Percentiles rank a stretch among this genome's conserved stretches.
Evolutionary conservation across 2,329 filamentous ascomycete genomes (phyloP).

Genomic region (Alternaria metachromatica): DNA sequence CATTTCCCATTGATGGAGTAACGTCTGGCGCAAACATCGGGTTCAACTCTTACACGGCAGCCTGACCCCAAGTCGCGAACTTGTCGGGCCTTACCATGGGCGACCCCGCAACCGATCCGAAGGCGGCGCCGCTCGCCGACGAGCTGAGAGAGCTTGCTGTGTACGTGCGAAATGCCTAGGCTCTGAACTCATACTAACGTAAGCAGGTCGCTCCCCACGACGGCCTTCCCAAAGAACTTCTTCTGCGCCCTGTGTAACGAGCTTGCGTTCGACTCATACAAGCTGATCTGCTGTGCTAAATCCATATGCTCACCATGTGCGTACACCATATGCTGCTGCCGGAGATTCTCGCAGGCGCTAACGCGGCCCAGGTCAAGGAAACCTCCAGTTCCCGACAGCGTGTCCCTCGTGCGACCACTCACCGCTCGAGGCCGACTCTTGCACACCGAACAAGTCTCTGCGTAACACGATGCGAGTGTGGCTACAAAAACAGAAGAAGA

Average conservation of each 20-base stretch:
- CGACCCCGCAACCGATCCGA: conserved; percentile 34
- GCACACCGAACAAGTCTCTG: conserved; percentile 87
- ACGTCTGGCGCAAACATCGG: conserved; percentile 12
- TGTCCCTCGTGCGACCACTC: conserved; percentile 95
- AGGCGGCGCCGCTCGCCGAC: conserved; percentile 42
- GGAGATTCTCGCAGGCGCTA: background rate
- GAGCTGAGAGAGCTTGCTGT: conserved; percentile 43
- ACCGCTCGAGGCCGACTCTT: conserved; percentile 83
- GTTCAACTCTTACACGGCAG: conserved; percentile 26
- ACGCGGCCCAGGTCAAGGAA: conserved; percentile 35
- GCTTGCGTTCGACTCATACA: conserved; percentile 87
- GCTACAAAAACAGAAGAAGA: conserved; percentile 83
- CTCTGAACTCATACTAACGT: conserved; percentile 18
- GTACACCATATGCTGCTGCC: conserved; percentile 37
- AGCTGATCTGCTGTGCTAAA: conserved; percentile 93
- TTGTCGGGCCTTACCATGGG: conserved; percentile 36
- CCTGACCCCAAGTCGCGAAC: conserved; percentile 27
- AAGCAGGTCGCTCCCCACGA: conserved; percentile 73
- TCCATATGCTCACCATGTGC: conserved; percentile 89
- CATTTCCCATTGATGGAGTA: conserved; percentile 32
- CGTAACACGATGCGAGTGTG: conserved; percentile 92
- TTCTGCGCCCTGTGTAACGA: conserved; percentile 94
- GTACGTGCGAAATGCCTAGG: conserved; percentile 20
- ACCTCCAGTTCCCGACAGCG: conserved; percentile 71
- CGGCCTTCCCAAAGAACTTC: conserved; percentile 94